Evolutionary conservation across 2,329 filamentous ascomycete genomes (phyloP), one percentile per base, ranked within the genome.

Genomic region (Arthroderma sp.): DNA sequence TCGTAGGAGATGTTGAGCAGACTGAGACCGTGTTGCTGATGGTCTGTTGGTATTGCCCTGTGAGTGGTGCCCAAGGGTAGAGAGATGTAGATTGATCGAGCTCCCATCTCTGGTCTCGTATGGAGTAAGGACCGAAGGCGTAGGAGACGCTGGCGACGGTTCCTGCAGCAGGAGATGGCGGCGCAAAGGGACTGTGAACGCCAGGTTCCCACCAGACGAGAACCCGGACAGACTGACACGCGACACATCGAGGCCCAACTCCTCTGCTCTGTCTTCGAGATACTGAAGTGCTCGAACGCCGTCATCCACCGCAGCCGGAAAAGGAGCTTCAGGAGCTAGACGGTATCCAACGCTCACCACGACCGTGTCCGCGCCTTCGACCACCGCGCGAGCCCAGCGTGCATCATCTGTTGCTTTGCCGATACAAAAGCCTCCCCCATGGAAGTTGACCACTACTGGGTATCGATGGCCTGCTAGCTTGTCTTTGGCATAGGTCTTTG

Each of bases 391-490:
- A 43, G 78, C 77, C 81, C 81, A 85, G 58, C 81, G 75, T 47
- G 76, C 76, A 68, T 85, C 82, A 64, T 85, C 82, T 15, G 77
- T 79, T 6, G 81, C 76, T 4, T 73, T 75, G 3, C 82, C 82
- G 4, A 85, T 67, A 0, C 79, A 81, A 66, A 84, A 85, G 1
- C 82, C 82, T 44, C 82, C 82, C 15, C 82, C 81, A 61, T 85
- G 82, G 63, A 84, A 83, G 64, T 84, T 84, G 62, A 84, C 76
- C 1, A 83, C 75, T 2, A 81, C 77, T 0, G 81, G 81, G 57
- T 78, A 82, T 28, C 70, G 72, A 63, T 74, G 71, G 56, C 69
- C 71, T 60, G 73, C 65, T 65, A 64, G 65, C 19, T 64, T 65
- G 33, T 64, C 63, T 13, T 63, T 56, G 25, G 64, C 58, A 57